Conservation (phyloP, 805 yeast genomes). For the Wickerhamomyces ciferrii region DNA sequence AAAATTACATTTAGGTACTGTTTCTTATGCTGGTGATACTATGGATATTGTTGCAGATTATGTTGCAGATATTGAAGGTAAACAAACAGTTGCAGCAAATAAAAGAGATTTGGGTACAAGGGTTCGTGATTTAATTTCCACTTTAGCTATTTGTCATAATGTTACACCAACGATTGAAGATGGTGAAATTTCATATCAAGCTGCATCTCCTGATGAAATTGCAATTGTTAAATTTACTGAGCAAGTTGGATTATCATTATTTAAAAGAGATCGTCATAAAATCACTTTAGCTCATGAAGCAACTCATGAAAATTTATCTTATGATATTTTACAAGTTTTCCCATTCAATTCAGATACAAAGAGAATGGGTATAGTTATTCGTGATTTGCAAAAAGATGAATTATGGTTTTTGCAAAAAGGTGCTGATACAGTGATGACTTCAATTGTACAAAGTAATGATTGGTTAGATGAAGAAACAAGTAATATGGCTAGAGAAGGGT, state of each 20-base stretch:
- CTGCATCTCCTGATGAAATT: slow-evolving; percentile 97
- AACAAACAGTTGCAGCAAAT: slow-evolving; percentile 20
- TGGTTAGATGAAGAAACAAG: slow-evolving; percentile 98
- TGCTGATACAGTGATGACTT: slow-evolving; percentile 91
- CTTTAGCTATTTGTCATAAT: slow-evolving; percentile 93
- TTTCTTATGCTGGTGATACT: slow-evolving; percentile 87
- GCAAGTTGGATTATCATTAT: slow-evolving; percentile 72
- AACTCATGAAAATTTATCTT: slow-evolving; percentile 45
- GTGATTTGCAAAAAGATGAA: slow-evolving; percentile 58
- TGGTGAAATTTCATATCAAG: slow-evolving; percentile 79
- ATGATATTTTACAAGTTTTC: slow-evolving; percentile 73
- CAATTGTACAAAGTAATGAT: slow-evolving; percentile 78
- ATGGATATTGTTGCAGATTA: slow-evolving; percentile 82
- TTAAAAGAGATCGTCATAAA: slow-evolving; percentile 75
- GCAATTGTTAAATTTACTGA: slow-evolving; percentile 95
- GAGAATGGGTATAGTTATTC: slow-evolving; percentile 89
- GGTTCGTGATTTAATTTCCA: slow-evolving; percentile 74
- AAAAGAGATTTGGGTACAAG: slow-evolving; percentile 70
- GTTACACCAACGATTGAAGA: slow-evolving; percentile 91
- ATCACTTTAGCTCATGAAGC: slow-evolving; percentile 63
- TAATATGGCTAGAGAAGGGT: slow-evolving; percentile 97
- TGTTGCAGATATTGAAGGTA: slow-evolving; percentile 30
- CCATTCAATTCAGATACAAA: slow-evolving; percentile 96
- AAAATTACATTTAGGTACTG: slow-evolving; percentile 87
- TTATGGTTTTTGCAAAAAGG: slow-evolving; percentile 89